These are phyloP conservation scores for Pseudocercospora macadamiae DNA, from an alignment of 2,329 filamentous ascomycete species.

Conservation along the genomic window DNA sequence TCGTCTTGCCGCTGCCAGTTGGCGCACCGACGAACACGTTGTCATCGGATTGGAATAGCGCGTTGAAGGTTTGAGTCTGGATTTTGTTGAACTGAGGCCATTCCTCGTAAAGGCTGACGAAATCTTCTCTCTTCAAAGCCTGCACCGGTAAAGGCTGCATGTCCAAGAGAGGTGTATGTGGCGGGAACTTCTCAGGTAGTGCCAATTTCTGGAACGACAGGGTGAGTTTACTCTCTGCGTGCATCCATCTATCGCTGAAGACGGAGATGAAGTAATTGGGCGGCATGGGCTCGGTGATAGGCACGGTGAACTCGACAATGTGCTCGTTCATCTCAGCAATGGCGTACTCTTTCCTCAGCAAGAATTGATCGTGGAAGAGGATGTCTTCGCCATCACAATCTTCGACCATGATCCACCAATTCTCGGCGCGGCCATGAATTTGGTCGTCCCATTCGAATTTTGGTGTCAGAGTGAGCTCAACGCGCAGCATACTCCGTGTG, in stretches of 20 bases:
- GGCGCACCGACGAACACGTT: conserved; percentile 93
- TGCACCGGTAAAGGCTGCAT: conserved; percentile 88
- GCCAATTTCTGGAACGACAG: conserved; percentile 95
- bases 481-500: conserved; percentile 86
- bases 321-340: conserved; percentile 87
- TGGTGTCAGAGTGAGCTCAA: conserved; percentile 88
- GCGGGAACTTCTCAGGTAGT: conserved; percentile 91
- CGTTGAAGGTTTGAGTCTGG: conserved; percentile 96
- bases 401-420: conserved; percentile 96
- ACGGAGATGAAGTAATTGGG: conserved; percentile 98
- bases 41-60: conserved; percentile 85
- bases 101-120: conserved; percentile 75
- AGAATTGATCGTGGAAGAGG: conserved; percentile 90
- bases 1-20: conserved; percentile 92
- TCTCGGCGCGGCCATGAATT: conserved; percentile 84
- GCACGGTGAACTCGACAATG: conserved; percentile 91
- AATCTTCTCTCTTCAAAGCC: conserved; percentile 84
- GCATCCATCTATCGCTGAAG: conserved; percentile 96
- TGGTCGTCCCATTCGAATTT: conserved; percentile 95
- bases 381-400: conserved; percentile 97
- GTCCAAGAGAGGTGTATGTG: conserved; percentile 89
- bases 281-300: conserved; percentile 96
- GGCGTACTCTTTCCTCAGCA: conserved; percentile 88
- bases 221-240: conserved; percentile 88
- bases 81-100: conserved; percentile 95